Base-by-base conservation (phyloP, 2,329 filamentous ascomycete species). In the Monascus ruber region DNA sequence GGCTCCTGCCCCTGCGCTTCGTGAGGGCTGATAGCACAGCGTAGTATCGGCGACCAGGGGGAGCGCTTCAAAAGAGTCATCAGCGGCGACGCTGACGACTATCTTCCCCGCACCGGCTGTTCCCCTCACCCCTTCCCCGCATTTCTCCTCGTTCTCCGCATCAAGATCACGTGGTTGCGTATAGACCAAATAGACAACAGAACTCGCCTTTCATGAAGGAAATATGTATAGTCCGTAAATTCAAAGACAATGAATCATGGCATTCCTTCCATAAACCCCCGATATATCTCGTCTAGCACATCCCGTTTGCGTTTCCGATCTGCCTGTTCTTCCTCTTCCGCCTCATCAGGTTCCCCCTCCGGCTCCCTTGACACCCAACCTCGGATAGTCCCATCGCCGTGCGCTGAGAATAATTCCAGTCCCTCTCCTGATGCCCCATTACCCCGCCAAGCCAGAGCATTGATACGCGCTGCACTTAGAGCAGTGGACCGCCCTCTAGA, bases 351-450 rank as follows among this genome's bases (percentile, higher is more conserved):
- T 28, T 59, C 62, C 5, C 69, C 66, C 4, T 73, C 75, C 1
- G 68, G 61, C 5, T 76, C 62, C 29, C 68, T 66, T 2, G 85
- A 83, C 49, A 73, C 71, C 87, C 89, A 95, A 4, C 76, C 76
- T 34, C 82, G 74, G 41, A 96, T 89, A 38, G 81, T 81, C 0
- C 89, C 89, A 55, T 95, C 86, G 3, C 81, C 71, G 52, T 94
- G 86, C 2, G 79, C 82, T 38, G 85, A 91, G 62, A 86, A 93
- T 41, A 95, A 73, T 47, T 82, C 79, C 1, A 81, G 57, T 0
- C 77, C 78, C 40, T 72, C 62, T 5, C 69, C 69, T 3, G 70
- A 71, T 1, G 67, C 65, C 9, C 73, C 72, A 24, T 73, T 70
- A 27, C 85, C 83, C 29, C 77, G 68, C 86, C 87, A 95, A 1